phyloP scores from a whole-genome alignment of 306 rosid species.

The Cucumis hystrix region DNA sequence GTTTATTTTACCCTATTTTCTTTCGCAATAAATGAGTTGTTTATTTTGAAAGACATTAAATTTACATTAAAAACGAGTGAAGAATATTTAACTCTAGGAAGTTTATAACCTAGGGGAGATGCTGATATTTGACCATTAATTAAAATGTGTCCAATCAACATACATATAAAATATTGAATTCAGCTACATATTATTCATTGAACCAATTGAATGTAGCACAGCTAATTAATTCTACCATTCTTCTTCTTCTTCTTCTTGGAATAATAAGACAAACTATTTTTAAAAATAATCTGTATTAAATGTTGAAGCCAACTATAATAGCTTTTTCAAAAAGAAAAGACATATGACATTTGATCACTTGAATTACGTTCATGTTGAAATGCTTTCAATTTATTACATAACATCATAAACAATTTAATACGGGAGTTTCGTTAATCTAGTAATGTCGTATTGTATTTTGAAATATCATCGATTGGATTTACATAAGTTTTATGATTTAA shows the following conservation, averaged over 20 bases:
- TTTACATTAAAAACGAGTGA: not conserved
- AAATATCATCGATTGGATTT: too few species aligned
- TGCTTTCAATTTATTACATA: too few species aligned
- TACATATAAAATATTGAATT: not conserved
- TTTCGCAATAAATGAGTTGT: too few species aligned
- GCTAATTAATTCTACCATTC: not conserved
- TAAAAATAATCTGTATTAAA: not conserved
- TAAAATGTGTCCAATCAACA: not conserved
- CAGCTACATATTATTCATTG: not conserved
- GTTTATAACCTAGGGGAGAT: not conserved
- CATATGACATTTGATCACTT: not conserved
- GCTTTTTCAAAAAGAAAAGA: not conserved
- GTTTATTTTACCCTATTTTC: too few species aligned
- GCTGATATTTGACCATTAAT: not conserved
- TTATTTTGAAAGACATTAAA: too few species aligned
- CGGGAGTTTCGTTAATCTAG: too few species aligned
- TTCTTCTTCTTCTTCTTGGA: not conserved
- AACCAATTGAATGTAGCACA: not conserved
- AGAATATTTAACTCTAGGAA: not conserved
- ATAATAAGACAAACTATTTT: not conserved
- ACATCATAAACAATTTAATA: too few species aligned
- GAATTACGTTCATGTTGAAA: too few species aligned
- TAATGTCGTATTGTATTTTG: too few species aligned
- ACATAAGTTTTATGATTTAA: too few species aligned
- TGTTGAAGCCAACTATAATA: too few species aligned